A percentile compares a stretch with the other conserved stretches of the same genome.
Evolutionary conservation across 768 basidiomycete genomes (phyloP).

Genomic region (Omphalotus guepiniiformis): DNA sequence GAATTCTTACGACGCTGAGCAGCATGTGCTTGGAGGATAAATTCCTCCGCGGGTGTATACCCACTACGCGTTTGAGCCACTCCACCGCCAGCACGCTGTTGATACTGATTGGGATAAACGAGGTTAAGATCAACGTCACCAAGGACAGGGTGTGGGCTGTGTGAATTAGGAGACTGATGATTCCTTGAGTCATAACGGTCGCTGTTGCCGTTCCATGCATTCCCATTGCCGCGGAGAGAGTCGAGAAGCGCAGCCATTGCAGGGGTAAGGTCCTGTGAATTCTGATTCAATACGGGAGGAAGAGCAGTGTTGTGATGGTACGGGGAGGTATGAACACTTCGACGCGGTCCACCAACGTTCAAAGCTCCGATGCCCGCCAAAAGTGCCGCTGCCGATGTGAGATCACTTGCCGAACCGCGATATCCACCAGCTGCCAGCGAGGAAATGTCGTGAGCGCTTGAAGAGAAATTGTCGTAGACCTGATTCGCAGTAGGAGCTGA

Average conservation of each 20-base stretch:
- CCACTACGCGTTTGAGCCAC: slow-evolving; percentile 41
- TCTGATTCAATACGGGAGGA: not conserved
- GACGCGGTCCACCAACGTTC: not conserved
- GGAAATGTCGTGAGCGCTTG: slow-evolving; percentile 11
- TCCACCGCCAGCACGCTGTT: not conserved
- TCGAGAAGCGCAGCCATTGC: slow-evolving; percentile 29
- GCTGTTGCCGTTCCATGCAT: slow-evolving; percentile 17
- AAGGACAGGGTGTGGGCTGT: slow-evolving; percentile 1
- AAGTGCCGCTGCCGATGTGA: slow-evolving; percentile 3
- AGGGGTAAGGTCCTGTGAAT: slow-evolving; percentile 8
- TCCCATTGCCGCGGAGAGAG: slow-evolving; percentile 24
- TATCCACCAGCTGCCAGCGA: slow-evolving; percentile 8
- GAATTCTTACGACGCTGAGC: slow-evolving; percentile 12
- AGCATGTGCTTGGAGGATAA: slow-evolving; percentile 57
- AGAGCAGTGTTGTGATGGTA: slow-evolving; percentile 2
- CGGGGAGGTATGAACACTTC: not conserved
- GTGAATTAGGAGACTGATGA: not conserved
- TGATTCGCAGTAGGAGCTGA: slow-evolving; percentile 4
- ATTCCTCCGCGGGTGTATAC: slow-evolving; percentile 66
- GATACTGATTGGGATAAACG: slow-evolving; percentile 9
- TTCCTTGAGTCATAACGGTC: slow-evolving; percentile 5
- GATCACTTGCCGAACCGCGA: slow-evolving; percentile 7
- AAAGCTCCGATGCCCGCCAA: not conserved
- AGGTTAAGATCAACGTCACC: slow-evolving; percentile 12
- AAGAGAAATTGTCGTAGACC: slow-evolving; percentile 8